Evolutionary conservation across 345 rosid genomes (phyloP).

Genomic region (Linum trigynum): DNA sequence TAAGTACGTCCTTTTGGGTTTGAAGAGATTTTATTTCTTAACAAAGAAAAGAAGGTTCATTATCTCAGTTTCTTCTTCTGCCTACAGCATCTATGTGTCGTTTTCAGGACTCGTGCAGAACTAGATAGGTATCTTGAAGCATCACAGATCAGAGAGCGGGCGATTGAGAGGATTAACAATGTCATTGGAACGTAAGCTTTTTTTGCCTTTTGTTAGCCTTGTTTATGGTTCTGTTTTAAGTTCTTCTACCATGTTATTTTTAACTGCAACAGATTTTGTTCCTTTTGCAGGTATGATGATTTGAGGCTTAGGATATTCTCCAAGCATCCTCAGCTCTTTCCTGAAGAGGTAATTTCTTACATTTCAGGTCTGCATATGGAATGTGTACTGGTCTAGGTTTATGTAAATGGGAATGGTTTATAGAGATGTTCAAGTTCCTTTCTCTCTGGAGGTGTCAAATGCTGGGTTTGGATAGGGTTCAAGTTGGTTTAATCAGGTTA

Average conservation of each 20-base stretch:
- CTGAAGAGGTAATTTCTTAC: conserved; percentile 55
- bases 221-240: conserved; percentile 1
- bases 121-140: conserved; percentile 96
- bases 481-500: no score
- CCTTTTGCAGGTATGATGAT: conserved; percentile 58
- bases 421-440: background rate
- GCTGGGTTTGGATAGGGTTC: no score
- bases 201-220: conserved; percentile 4
- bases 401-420: background rate
- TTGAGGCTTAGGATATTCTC: conserved; percentile 74
- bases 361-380: conserved; percentile 5
- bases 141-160: conserved; percentile 83
- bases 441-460: background rate
- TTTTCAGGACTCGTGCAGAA: conserved; percentile 82
- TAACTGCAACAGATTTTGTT: conserved; percentile 2
- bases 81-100: conserved; percentile 34
- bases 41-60: conserved; percentile 29
- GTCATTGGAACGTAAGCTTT: conserved; percentile 76
- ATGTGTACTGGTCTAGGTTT: background rate
- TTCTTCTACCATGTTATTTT: conserved; percentile 4
- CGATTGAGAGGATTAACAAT: conserved; percentile 78
- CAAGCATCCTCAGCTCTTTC: conserved; percentile 74
- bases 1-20: conserved; percentile 15
- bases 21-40: conserved; percentile 7
- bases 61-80: conserved; percentile 44